Evolutionary conservation across 2,329 filamentous ascomycete genomes (phyloP), one percentile per base, ranked within the genome.

Genomic region (Pyrenochaeta sp.): DNA sequence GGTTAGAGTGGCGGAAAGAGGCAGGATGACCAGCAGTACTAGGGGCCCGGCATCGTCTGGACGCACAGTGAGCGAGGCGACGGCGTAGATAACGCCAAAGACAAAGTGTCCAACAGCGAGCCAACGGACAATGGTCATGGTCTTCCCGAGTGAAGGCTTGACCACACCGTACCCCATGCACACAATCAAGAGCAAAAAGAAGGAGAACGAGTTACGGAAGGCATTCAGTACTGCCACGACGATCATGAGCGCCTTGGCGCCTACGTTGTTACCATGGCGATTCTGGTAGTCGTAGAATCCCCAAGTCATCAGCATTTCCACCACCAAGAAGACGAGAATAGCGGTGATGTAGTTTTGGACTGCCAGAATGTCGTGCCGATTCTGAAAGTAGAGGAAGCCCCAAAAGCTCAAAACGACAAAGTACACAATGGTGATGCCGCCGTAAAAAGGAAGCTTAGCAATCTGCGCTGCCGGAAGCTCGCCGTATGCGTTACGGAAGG

Each of bases 121-220:
- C 79, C 90, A 90, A 54, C 95, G 91, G 37, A 97, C 93, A 68
- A 91, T 94, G 62, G 94, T 87, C 95, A 99, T 99, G 11, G 92
- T 93, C 69, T 89, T 90, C 52, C 95, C 95, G 4, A 99, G 84
- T 2, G 90, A 92, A 2, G 89, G 90, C 79, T 98, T 98, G 63
- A 99, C 96, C 20, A 99, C 96, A 66, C 95, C 95, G 68, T 99
- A 99, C 29, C 95, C 95, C 95, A 99, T 99, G 77, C 95, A 99
- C 29, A 99, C 95, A 64, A 99, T 98, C 47, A 99, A 87, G 7
- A 99, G 84, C 44, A 99, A 82, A 82, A 99, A 99, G 82, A 99
- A 99, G 0, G 94, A 97, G 75, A 99, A 98, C 0, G 94, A 97
- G 77, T 98, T 99, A 60, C 95, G 86, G 50, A 89, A 93, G 4